Conservation (phyloP, 1,139 yeast genomes). For the Debaryomyces fabryi region DNA sequence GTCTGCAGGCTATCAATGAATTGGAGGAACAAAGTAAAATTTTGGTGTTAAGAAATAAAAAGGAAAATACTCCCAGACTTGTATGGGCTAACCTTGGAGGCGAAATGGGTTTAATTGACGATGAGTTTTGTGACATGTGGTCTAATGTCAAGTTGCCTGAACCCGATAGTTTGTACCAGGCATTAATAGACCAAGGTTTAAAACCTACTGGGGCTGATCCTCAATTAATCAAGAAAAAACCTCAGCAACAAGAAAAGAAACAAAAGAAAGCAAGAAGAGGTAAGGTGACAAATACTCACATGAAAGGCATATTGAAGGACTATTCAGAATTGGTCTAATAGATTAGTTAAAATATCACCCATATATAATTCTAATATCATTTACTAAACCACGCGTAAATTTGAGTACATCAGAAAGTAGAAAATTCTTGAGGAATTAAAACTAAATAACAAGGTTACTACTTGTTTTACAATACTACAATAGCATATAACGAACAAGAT, state of each 20-base stretch:
- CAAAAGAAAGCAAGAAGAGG: slow-evolving; percentile 92
- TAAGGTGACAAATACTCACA: slow-evolving; percentile 92
- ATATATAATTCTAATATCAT: slow-evolving; percentile 3
- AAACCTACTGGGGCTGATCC: slow-evolving; percentile 98
- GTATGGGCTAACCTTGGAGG: slow-evolving; percentile 91
- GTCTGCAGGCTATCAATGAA: slow-evolving; percentile 73
- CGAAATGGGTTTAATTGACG: slow-evolving; percentile 71
- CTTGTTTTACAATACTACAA: not conserved
- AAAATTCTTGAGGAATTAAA: slow-evolving; percentile 5
- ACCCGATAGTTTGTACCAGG: slow-evolving; percentile 72
- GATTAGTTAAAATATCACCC: slow-evolving; percentile 3
- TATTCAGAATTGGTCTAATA: slow-evolving; percentile 51
- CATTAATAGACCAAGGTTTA: slow-evolving; percentile 78
- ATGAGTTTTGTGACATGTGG: slow-evolving; percentile 88
- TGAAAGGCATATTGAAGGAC: slow-evolving; percentile 93
- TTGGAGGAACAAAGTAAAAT: slow-evolving; percentile 77
- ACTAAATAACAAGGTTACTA: not conserved
- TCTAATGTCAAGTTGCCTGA: slow-evolving; percentile 75
- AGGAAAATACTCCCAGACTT: slow-evolving; percentile 86
- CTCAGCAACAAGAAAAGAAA: slow-evolving; percentile 65
- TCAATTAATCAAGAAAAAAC: slow-evolving; percentile 72
- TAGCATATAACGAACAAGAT: slow-evolving; percentile 7
- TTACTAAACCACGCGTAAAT: slow-evolving; percentile 10
- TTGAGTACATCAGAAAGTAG: slow-evolving; percentile 6
- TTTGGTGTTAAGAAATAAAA: slow-evolving; percentile 83